Percentiles rank a stretch among this genome's conserved stretches.
These are phyloP conservation scores for Galeopsis tetrahit DNA, from an alignment of 257 asterid species.

Conservation along the genomic window DNA sequence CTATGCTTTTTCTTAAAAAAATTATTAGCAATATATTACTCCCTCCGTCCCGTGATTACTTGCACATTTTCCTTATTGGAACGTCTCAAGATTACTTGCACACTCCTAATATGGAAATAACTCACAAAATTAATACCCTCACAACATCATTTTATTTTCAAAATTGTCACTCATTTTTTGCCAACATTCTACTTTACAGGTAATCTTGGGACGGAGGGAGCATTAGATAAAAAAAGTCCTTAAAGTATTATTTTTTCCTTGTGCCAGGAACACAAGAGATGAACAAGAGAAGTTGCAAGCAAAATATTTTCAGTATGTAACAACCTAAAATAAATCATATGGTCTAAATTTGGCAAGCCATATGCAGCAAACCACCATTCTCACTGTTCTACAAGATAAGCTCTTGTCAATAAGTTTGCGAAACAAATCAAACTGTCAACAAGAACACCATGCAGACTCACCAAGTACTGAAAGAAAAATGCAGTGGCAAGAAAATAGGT, in stretches of 20 bases:
- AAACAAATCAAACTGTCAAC: conserved; percentile 2
- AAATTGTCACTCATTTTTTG: too few relatives aligned
- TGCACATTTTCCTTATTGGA: too few relatives aligned
- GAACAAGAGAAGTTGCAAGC: background rate
- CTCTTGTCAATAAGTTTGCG: conserved; percentile 2
- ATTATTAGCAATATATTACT: too few relatives aligned
- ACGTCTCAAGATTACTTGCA: too few relatives aligned
- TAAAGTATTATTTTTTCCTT: background rate
- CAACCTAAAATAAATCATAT: conserved; percentile 14
- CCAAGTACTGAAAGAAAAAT: conserved; percentile 23
- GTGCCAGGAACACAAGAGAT: background rate
- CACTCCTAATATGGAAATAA: too few relatives aligned
- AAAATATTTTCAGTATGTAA: background rate
- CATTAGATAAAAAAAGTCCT: too few relatives aligned
- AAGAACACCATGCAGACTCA: conserved; percentile 19
- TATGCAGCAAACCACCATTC: conserved; percentile 7
- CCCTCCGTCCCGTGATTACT: too few relatives aligned
- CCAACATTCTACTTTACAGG: too few relatives aligned
- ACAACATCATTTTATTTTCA: too few relatives aligned
- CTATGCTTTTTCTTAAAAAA: background rate
- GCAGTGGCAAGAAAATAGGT: conserved; percentile 29
- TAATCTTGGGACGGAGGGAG: too few relatives aligned
- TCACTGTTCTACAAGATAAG: conserved; percentile 15
- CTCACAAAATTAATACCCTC: too few relatives aligned
- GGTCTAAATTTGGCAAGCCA: background rate